A percentile compares a stretch with the other conserved stretches of the same genome.
Evolutionary conservation across 2,329 filamentous ascomycete genomes (phyloP).

Genomic region (Clarireedia homoeocarpa): DNA sequence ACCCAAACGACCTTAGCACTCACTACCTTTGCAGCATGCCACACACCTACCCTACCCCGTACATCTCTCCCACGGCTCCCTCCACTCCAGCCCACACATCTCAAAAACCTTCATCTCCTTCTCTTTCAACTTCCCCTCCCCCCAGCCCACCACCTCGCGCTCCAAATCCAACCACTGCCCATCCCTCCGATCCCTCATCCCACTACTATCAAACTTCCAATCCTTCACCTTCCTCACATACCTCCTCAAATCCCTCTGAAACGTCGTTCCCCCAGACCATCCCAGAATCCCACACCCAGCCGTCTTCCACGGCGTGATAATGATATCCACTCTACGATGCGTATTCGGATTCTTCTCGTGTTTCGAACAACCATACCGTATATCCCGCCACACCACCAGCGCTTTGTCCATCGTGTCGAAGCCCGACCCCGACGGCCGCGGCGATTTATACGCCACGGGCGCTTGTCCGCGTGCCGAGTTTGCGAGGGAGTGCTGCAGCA

Average conservation of each 20-base stretch:
- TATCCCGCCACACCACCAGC: constrained; percentile 84
- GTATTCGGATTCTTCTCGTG: constrained; percentile 52
- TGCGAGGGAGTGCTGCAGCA: constrained; percentile 59
- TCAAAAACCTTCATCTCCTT: neutral
- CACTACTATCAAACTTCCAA: constrained; percentile 89
- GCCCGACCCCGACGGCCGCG: neutral
- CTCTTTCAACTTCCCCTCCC: constrained; percentile 35
- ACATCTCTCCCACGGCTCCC: neutral
- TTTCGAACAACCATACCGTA: constrained; percentile 34
- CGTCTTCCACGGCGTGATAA: constrained; percentile 81
- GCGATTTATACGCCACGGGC: constrained; percentile 30
- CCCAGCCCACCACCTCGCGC: constrained; percentile 62
- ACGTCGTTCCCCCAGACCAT: constrained; percentile 85
- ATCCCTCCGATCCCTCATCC: constrained; percentile 71
- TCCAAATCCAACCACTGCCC: constrained; percentile 52
- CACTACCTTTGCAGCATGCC: too few relatives aligned
- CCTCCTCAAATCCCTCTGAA: constrained; percentile 74
- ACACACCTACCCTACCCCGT: neutral
- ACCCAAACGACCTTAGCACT: too few relatives aligned
- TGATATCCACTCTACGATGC: constrained; percentile 86
- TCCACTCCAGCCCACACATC: neutral
- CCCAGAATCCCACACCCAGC: constrained; percentile 81
- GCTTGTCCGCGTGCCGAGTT: constrained; percentile 66
- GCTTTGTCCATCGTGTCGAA: constrained; percentile 58
- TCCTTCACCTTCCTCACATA: constrained; percentile 66